Percentiles rank a stretch among this genome's conserved stretches.
Conservation (phyloP, 768 basidiomycete species). For the Suillus subluteus region DNA sequence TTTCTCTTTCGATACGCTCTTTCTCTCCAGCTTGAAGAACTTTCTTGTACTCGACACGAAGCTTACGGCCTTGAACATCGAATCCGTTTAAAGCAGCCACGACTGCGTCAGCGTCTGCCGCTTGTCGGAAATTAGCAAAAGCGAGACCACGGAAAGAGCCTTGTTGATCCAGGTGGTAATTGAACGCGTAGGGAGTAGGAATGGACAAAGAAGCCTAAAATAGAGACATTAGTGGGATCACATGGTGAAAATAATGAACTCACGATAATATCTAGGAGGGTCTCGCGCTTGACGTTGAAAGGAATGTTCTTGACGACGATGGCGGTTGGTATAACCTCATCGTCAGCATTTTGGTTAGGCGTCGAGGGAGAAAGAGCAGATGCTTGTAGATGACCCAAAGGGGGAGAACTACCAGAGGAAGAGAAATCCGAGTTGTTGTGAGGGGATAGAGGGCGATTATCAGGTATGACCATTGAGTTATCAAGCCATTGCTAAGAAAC, state of each 20-base stretch:
- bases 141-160: constrained; percentile 97
- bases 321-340: constrained; percentile 97
- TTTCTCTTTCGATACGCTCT: constrained; percentile 97
- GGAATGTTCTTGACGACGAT: constrained; percentile 99
- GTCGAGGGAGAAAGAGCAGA: constrained; percentile 52
- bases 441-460: constrained; percentile 81
- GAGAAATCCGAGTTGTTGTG: constrained; percentile 90
- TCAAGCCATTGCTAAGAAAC: constrained; percentile 84
- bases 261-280: constrained; percentile 94
- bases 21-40: constrained; percentile 99
- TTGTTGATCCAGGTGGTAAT: constrained; percentile 96
- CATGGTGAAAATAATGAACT: constrained; percentile 35
- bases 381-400: constrained; percentile 47
- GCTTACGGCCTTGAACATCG: constrained; percentile 94
- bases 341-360: constrained; percentile 61
- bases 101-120: constrained; percentile 91
- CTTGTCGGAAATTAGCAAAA: constrained; percentile 96
- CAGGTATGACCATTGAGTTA: constrained; percentile 50
- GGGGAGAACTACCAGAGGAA: constrained; percentile 83
- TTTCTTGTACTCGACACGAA: constrained; percentile 99
- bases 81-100: constrained; percentile 96
- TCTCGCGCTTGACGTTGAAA: constrained; percentile 97
- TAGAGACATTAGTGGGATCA: constrained; percentile 16
- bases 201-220: constrained; percentile 85
- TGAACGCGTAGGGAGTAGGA: constrained; percentile 98